Percentiles rank a stretch among this genome's conserved stretches.
phyloP scores from a whole-genome alignment of 306 rosid genomes.

The Cicer judaicum region DNA sequence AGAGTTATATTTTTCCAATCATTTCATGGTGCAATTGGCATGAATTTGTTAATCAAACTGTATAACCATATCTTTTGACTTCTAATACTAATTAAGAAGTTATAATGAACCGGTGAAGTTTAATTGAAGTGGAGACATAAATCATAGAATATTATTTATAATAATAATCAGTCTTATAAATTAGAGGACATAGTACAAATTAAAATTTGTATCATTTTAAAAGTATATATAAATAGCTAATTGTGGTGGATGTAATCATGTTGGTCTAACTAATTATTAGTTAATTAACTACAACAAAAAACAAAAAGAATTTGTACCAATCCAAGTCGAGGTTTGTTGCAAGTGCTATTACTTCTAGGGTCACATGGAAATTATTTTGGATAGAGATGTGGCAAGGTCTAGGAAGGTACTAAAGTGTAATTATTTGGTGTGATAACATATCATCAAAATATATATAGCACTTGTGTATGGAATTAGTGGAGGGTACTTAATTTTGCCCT shows the following conservation, averaged over 20 bases:
- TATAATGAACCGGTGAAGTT: slow-evolving; percentile 5
- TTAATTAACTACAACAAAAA: neutral
- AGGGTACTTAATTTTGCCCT: neutral
- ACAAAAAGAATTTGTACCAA: neutral
- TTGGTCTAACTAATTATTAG: slow-evolving; percentile 27
- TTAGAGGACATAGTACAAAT: neutral
- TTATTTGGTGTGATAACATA: neutral
- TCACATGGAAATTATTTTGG: slow-evolving; percentile 43
- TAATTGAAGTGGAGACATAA: neutral
- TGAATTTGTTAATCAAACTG: slow-evolving; percentile 34
- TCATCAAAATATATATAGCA: slow-evolving; percentile 7
- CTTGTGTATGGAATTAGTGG: neutral
- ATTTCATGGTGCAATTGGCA: slow-evolving; percentile 42
- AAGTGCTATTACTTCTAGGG: slow-evolving; percentile 25
- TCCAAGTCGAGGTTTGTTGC: slow-evolving; percentile 16
- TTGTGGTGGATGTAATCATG: slow-evolving; percentile 40
- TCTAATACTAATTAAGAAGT: slow-evolving; percentile 25
- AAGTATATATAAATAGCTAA: slow-evolving; percentile 16
- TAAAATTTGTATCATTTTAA: slow-evolving; percentile 16
- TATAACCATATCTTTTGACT: slow-evolving; percentile 25
- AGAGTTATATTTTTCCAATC: slow-evolving; percentile 52
- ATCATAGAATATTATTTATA: slow-evolving; percentile 11
- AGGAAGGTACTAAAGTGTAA: neutral
- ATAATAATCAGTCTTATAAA: slow-evolving; percentile 32
- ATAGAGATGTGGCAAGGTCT: slow-evolving; percentile 37